phyloP scores from a whole-genome alignment of 2,329 filamentous ascomycete genomes.

The Verticillium dahliae region DNA sequence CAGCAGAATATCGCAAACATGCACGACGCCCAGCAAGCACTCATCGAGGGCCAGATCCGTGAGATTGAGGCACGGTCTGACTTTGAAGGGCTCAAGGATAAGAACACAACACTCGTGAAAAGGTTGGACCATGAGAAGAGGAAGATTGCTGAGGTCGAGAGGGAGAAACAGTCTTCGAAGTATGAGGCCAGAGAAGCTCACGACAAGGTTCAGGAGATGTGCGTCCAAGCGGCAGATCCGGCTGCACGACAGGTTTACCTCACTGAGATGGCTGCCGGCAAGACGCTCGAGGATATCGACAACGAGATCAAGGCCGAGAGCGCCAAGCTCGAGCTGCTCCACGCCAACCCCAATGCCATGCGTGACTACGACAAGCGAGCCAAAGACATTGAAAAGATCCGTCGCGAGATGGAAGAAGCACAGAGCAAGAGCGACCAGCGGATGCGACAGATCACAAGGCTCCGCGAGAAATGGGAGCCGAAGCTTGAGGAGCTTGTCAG shows the following conservation, averaged over 20 bases:
- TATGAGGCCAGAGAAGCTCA: constrained; percentile 27
- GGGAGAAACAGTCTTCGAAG: constrained; percentile 27
- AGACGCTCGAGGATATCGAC: constrained; percentile 58
- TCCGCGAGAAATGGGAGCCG: constrained; percentile 77
- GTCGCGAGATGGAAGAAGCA: constrained; percentile 46
- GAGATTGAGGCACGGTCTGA: constrained; percentile 81
- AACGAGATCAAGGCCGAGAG: constrained; percentile 68
- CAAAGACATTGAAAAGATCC: constrained; percentile 61
- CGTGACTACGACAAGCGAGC: constrained; percentile 71
- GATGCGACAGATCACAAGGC: constrained; percentile 51
- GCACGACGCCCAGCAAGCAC: constrained; percentile 51
- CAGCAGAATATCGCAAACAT: constrained; percentile 58
- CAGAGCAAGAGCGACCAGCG: constrained; percentile 49
- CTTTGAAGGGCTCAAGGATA: constrained; percentile 57
- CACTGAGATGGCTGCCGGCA: constrained; percentile 35
- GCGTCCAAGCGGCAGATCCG: constrained; percentile 27
- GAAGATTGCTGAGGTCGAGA: constrained; percentile 20
- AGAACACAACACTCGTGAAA: constrained; percentile 54
- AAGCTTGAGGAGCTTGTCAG: constrained; percentile 68
- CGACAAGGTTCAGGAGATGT: constrained; percentile 30
- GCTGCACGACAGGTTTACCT: constrained; percentile 28
- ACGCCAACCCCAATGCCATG: constrained; percentile 69
- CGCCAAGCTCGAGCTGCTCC: constrained; percentile 72
- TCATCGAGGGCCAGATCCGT: constrained; percentile 64
- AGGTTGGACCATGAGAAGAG: constrained; percentile 39